Evolutionary conservation across 176 grass and related monocot genomes (phyloP), one percentile per base, ranked within the genome.

Genomic region (Oryza rufipogon): DNA sequence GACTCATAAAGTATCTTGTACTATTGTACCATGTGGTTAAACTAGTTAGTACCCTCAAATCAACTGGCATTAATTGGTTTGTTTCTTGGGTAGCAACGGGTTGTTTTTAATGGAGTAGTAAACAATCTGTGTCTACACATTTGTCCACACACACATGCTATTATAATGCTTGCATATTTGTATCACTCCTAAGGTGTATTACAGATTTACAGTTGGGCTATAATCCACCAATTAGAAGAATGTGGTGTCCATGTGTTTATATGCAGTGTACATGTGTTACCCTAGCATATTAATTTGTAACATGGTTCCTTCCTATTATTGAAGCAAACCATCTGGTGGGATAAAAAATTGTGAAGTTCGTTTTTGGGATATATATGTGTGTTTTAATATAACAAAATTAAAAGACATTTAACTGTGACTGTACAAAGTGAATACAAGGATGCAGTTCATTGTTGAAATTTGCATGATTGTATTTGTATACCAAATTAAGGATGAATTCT

Each of bases 41-140:
- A 77, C 78, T 86, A 49, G 77, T 77, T 86, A 49, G 81, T 77
- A 66, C 14, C 64, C 16, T 25, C 25, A 71, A 77, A 26, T 47
- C 48, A 47, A 56, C 41, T 56, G 42, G 34, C 12, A 44, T 81
- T 80, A 71, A 39, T 70, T 83, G n/a, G 64, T 44, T 49, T 86
- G 20, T 82, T 78, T 70, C 52, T 81, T 66, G 30, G 32, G 20
- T 68, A 68, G 64, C 9, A 60, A 23, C 39, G 25, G n/a, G 33
- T 68, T 81, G 42, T 4, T 45, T 32, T 46, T 87, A n/a, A n/a
- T 23, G 7, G 9, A n/a, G n/a, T n/a, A n/a, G 34, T 14, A 36
- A 64, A 33, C 26, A 5, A 14, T 17, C 16, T 64, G 26, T 0
- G 20, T 74, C 22, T 39, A 42, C 63, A 64, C 7, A 63, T 63